Evolutionary conservation across 1,284 basidiomycete genomes (phyloP).

Genomic region (Irpex lacteus): DNA sequence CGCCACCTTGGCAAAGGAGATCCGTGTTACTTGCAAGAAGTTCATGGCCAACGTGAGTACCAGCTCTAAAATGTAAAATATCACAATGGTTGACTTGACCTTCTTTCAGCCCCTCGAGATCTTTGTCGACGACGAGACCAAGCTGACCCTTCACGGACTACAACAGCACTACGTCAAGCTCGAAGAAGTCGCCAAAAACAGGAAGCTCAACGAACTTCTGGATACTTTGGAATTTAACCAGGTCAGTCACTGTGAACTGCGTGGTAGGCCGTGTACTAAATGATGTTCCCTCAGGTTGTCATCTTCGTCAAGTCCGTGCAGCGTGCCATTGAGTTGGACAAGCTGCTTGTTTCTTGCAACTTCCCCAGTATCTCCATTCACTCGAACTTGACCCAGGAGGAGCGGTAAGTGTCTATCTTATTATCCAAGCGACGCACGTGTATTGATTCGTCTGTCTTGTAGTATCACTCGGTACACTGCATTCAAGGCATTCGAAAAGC

Average conservation of each 20-base stretch:
- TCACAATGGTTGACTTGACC: constrained; percentile 11
- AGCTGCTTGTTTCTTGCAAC: constrained; percentile 94
- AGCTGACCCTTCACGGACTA: constrained; percentile 96
- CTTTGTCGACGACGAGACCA: constrained; percentile 99
- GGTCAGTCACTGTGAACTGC: constrained; percentile 39
- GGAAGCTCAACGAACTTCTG: constrained; percentile 95
- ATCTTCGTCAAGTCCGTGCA: constrained; percentile 99
- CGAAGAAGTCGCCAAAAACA: constrained; percentile 94
- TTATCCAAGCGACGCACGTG: too few species aligned
- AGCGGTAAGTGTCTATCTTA: constrained; percentile 76
- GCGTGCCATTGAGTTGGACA: constrained; percentile 95
- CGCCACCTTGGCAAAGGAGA: constrained; percentile 96
- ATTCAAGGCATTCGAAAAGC: constrained; percentile 99
- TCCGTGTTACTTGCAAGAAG: constrained; percentile 97
- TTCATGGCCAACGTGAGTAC: constrained; percentile 95
- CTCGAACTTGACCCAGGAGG: constrained; percentile 91
- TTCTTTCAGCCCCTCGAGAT: constrained; percentile 89
- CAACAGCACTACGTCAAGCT: constrained; percentile 99
- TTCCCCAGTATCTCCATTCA: constrained; percentile 99
- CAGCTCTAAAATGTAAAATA: background rate
- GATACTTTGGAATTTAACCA: constrained; percentile 99
- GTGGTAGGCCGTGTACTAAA: background rate
- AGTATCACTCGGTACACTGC: constrained; percentile 97
- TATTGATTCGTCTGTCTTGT: constrained; percentile 13
- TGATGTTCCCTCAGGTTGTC: constrained; percentile 69